Percentiles rank a stretch among this genome's conserved stretches.
Evolutionary conservation across 225 moss, liverwort and hornwort genomes (phyloP).

Genomic region (Sphagnum tenellum): DNA sequence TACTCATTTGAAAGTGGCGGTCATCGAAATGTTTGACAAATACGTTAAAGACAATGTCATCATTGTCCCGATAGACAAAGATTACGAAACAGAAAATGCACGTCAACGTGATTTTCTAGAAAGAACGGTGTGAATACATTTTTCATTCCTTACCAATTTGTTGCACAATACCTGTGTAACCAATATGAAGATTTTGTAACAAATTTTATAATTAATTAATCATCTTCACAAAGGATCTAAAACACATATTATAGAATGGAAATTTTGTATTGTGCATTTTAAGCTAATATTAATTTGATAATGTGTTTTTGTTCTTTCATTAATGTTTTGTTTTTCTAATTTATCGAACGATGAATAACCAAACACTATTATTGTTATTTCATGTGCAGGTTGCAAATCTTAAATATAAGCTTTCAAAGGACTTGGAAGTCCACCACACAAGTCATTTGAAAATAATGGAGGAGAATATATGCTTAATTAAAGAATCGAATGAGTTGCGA

Average conservation of each 20-base stretch:
- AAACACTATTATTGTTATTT: neutral
- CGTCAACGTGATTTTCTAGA: constrained; percentile 78
- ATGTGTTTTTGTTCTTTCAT: too few species aligned
- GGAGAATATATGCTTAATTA: constrained; percentile 45
- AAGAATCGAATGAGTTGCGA: constrained; percentile 32
- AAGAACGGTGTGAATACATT: constrained; percentile 30
- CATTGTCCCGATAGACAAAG: constrained; percentile 47
- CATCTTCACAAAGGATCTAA: too few species aligned
- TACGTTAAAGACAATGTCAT: constrained; percentile 57
- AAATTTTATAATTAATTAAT: too few species aligned
- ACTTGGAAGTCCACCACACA: constrained; percentile 43
- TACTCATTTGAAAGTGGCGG: constrained; percentile 21
- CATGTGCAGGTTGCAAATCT: constrained; percentile 47
- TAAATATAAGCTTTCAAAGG: constrained; percentile 51
- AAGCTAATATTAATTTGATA: too few species aligned
- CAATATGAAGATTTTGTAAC: neutral
- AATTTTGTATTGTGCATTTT: too few species aligned
- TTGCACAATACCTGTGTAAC: neutral
- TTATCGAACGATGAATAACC: neutral
- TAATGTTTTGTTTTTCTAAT: too few species aligned
- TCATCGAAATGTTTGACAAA: constrained; percentile 52
- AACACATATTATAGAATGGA: too few species aligned
- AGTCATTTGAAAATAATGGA: constrained; percentile 38
- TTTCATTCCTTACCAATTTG: neutral
- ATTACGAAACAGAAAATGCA: constrained; percentile 44